Evolutionary conservation across 2,329 filamentous ascomycete genomes (phyloP), one percentile per base, ranked within the genome.

Genomic region (Paraphoma chrysanthemicola): DNA sequence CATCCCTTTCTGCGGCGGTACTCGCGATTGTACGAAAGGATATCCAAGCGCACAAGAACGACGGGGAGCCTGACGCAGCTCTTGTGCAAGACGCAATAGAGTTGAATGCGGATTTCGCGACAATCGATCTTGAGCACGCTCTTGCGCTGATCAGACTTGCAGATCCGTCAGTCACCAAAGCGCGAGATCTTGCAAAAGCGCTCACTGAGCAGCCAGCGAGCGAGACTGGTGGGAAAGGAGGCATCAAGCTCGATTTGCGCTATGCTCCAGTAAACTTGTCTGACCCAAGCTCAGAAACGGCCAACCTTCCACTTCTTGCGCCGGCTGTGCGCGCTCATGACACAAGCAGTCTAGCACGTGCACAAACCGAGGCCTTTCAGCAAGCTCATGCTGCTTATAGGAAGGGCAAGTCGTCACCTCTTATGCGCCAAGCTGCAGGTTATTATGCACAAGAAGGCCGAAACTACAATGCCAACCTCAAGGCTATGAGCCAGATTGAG

Each of bases 371-470:
- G 4, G 86, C 86, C 11, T 86, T 87, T 64, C 74, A 74, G 4
- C 83, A 89, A 75, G 88, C 88, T 3, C 79, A 81, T 9, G 76
- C 81, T 8, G 85, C 86, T 1, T 85, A 86, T 66, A 83, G 86
- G 33, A 84, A 81, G 63, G 84, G 85, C 16, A 88, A 85, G 64
- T 93, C 91, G 0, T 86, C 92, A 59, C 88, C 83, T 0, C 79
- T 94, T 3, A 93, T 91, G 80, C 86, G 88, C 18, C 90, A 88
- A 54, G 93, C 86, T 1, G 91, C 91, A 8, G 87, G 84, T 0
- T 91, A 91, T 71, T 96, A 96, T 73, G 83, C 87, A 1, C 85
- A 91, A 49, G 80, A 90, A 10, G 90, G 87, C 1, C 87, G 88
- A 18, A 87, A 91, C 45, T 84, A 88, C 55, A 80, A 85, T 4